phyloP scores from a whole-genome alignment of 129 eudicot genomes.

The Ambrosia trifida region DNA sequence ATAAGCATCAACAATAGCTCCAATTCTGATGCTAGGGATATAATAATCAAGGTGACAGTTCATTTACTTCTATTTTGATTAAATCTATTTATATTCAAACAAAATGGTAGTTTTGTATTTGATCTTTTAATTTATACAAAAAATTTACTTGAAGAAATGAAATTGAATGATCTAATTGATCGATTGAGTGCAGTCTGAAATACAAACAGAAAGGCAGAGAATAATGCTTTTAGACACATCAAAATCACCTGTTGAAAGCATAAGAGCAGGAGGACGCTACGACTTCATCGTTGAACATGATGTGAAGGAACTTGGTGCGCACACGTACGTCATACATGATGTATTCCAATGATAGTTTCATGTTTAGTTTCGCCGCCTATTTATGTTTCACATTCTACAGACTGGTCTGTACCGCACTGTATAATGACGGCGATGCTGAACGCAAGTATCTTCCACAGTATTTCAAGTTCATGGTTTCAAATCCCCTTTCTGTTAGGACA shows the following conservation, averaged over 20 bases:
- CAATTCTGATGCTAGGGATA: constrained; percentile 73
- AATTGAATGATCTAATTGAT: background rate
- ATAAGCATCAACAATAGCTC: constrained; percentile 95
- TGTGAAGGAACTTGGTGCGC: constrained; percentile 96
- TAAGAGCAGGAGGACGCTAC: constrained; percentile 95
- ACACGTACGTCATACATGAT: constrained; percentile 63
- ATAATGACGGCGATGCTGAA: constrained; percentile 73
- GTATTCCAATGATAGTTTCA: constrained; percentile 12
- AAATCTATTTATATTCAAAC: background rate
- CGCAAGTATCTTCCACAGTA: constrained; percentile 98
- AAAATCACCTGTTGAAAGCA: constrained; percentile 88
- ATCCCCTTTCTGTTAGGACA: constrained; percentile 96
- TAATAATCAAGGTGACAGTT: constrained; percentile 65
- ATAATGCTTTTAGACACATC: constrained; percentile 88
- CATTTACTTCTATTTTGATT: background rate
- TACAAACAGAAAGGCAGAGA: constrained; percentile 97
- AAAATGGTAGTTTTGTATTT: background rate
- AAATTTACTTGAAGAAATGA: background rate
- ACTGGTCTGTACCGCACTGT: constrained; percentile 91
- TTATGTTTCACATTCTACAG: constrained; percentile 44
- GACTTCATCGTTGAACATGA: constrained; percentile 98
- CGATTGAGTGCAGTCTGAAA: constrained; percentile 71
- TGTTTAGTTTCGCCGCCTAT: constrained; percentile 10
- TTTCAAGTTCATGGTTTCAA: constrained; percentile 91
- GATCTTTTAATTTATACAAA: background rate